Evolutionary conservation across 83 land plant genomes (phyloP), one percentile per base, ranked within the genome.

Genomic region (Thuja plicata): DNA sequence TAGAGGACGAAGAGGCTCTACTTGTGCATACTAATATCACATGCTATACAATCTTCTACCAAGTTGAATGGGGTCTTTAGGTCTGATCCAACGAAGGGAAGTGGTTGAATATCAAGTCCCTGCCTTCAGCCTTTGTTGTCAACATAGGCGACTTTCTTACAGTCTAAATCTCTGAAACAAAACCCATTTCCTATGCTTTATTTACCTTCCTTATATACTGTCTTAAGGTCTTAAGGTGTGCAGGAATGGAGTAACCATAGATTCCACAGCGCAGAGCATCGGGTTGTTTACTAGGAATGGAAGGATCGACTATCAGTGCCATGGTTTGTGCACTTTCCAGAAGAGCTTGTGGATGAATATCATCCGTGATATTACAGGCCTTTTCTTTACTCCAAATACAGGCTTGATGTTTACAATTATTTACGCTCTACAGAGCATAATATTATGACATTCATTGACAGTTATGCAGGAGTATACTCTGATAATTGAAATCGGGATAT

Each of bases 101-200:
- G 55, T 93, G 92, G 91, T 54, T 91, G 66, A 21, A 79, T 21
- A 80, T 89, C 3, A 50, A 55, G 34, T 87, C 87, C 57, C 40
- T 88, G 2, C 62, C 84, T 2, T 34, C 81, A 40, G 87, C 91
- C n/a, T 89, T 93, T 54, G 32, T 87, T n/a, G 89, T 90, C 79
- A 87, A 91, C 86, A 37, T 88, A 40, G 94, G 90, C 32, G 92
- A 93, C 4, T 87, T 88, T 30, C 34, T 93, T 66, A 43, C 82
- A 90, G 91, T 90, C 10, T 66, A 1, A 7, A 24, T 19, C n/a
- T 62, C 2, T 21, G 7, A 62, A 0, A 24, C 2, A 1, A 62
- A 19, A 21, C 19, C n/a, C 19, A 54, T 54, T 50, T 50, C 0
- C 15, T 50, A 0, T 50, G 12, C n/a, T n/a, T n/a, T n/a, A n/a